phyloP scores from a whole-genome alignment of 495 filamentous ascomycete species.

The Penicilliopsis zonata region DNA sequence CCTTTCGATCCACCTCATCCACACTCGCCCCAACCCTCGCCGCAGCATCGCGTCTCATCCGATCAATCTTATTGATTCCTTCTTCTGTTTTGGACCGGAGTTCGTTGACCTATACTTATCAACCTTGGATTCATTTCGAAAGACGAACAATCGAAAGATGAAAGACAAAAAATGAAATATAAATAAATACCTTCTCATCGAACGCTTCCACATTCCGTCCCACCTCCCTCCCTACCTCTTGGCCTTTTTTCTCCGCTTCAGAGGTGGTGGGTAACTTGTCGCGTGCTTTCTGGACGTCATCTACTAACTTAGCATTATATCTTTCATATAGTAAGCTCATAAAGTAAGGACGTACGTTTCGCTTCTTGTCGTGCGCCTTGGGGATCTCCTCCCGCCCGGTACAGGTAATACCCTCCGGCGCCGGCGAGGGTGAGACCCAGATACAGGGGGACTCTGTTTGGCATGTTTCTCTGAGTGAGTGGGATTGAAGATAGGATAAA shows the following conservation, averaged over 20 bases:
- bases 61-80: conserved; percentile 59
- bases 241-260: conserved; percentile 38
- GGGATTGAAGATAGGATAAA: too few species aligned
- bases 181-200: too few species aligned
- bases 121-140: conserved; percentile 1
- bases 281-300: conserved; percentile 53
- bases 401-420: conserved; percentile 81
- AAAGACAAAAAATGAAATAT: too few species aligned
- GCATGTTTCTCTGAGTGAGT: conserved; percentile 25
- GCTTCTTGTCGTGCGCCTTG: conserved; percentile 68
- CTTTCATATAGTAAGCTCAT: conserved; percentile 31
- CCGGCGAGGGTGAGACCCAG: conserved; percentile 53
- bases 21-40: conserved; percentile 21
- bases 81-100: conserved; percentile 46
- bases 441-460: conserved; percentile 40
- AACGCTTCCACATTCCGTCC: too few species aligned
- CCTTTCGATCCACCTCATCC: conserved; percentile 52
- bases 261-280: conserved; percentile 40
- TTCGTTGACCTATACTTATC: conserved; percentile 42
- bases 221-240: conserved; percentile 38
- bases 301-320: conserved; percentile 32
- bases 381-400: conserved; percentile 73
- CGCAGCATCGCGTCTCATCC: conserved; percentile 33
- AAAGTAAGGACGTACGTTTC: conserved; percentile 50
- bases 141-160: too few species aligned